Percentiles rank a stretch among this genome's conserved stretches.
phyloP scores from a whole-genome alignment of 331 rosid genomes.

The Spiraea crenata region DNA sequence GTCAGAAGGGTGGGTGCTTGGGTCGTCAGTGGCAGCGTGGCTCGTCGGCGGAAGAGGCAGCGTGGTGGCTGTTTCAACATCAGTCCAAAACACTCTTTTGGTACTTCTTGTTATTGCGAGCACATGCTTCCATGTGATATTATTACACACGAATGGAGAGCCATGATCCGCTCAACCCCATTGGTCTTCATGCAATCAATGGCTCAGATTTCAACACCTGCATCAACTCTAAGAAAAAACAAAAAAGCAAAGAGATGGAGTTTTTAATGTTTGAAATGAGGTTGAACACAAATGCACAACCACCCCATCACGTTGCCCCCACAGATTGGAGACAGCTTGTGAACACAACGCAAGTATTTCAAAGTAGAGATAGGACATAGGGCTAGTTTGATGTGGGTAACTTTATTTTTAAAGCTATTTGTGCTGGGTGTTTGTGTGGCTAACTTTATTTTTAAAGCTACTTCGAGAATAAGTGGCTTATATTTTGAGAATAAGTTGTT shows the following conservation, averaged over 20 bases:
- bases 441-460: no score
- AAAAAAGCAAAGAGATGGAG: conserved; percentile 4
- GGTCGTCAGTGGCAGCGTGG: no score
- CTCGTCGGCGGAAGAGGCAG: no score
- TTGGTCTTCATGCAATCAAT: conserved; percentile 8
- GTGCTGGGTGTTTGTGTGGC: no score
- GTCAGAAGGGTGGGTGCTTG: no score
- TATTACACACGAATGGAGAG: conserved; percentile 26
- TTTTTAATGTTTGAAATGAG: conserved; percentile 25
- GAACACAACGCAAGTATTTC: conserved; percentile 21
- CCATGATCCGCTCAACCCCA: conserved; percentile 25
- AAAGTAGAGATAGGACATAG: conserved; percentile 7
- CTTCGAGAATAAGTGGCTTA: no score
- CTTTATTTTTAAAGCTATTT: no score
- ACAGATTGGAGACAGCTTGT: conserved; percentile 30
- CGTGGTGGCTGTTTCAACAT: conserved; percentile 38
- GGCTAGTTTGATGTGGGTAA: no score
- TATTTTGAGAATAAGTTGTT: no score
- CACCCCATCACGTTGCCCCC: conserved; percentile 22
- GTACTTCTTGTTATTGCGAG: conserved; percentile 23
- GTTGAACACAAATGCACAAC: conserved; percentile 23
- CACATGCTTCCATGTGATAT: conserved; percentile 85
- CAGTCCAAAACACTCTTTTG: conserved; percentile 58
- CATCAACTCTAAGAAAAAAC: neutral
- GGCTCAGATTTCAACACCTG: conserved; percentile 30